These are phyloP conservation scores for Phylloporus sp. DNA, from an alignment of 768 basidiomycete species.

Conservation along the genomic window DNA sequence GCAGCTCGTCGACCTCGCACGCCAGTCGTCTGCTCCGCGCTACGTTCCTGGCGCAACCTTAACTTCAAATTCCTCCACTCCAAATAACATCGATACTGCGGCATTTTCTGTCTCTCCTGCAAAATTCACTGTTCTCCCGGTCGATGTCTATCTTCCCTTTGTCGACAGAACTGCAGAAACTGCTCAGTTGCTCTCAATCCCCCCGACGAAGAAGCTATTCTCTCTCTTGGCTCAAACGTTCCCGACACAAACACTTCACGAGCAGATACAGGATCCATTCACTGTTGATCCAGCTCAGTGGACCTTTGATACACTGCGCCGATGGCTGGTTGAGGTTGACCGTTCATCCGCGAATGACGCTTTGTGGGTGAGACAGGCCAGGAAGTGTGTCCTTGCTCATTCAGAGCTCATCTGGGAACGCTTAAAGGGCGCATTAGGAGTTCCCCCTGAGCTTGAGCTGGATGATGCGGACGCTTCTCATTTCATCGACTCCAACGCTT, in stretches of 20 bases:
- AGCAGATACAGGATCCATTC: constrained; percentile 31
- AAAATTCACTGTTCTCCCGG: constrained; percentile 71
- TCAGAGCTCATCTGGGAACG: constrained; percentile 92
- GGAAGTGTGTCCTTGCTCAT: constrained; percentile 71
- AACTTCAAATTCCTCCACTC: not conserved
- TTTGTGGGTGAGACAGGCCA: constrained; percentile 67
- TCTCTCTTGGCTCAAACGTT: constrained; percentile 73
- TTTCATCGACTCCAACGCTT: not conserved
- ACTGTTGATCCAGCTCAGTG: constrained; percentile 62
- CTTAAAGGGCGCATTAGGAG: constrained; percentile 81
- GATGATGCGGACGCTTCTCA: constrained; percentile 36
- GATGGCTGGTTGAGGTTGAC: constrained; percentile 63
- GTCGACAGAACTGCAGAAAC: constrained; percentile 81
- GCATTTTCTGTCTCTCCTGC: constrained; percentile 35
- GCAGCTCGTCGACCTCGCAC: constrained; percentile 71
- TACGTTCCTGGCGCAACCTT: constrained; percentile 10
- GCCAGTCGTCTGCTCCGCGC: constrained; percentile 49
- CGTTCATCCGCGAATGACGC: constrained; percentile 64
- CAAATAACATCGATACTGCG: not conserved
- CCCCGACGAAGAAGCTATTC: constrained; percentile 68
- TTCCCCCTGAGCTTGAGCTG: constrained; percentile 78
- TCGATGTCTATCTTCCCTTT: constrained; percentile 81
- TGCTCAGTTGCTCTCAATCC: constrained; percentile 55
- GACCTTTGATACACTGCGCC: constrained; percentile 66
- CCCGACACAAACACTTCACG: constrained; percentile 30